Conservation (phyloP, 257 asterid species). For the Anisodus tanguticus region DNA sequence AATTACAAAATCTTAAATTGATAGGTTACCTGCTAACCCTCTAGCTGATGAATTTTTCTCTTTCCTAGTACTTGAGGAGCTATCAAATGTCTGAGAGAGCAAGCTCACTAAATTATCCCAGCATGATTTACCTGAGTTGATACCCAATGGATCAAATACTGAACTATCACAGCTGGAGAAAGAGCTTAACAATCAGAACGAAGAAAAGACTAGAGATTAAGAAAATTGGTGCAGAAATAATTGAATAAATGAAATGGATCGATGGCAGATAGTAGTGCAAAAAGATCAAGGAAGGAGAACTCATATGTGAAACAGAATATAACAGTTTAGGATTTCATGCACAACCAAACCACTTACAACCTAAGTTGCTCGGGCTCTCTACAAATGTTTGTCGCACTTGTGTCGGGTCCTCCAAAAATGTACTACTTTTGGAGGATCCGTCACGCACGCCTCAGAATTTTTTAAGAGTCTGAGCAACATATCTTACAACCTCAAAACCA, state of each 20-base stretch:
- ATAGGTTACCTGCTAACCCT: constrained; percentile 84
- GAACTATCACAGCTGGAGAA: constrained; percentile 56
- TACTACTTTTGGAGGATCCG: no score
- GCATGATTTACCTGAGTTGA: constrained; percentile 57
- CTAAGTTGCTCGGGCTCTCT: no score
- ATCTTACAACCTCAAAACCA: neutral
- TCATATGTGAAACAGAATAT: neutral
- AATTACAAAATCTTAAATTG: constrained; percentile 12
- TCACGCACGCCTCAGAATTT: no score
- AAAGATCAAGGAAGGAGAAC: constrained; percentile 2
- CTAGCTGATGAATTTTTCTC: constrained; percentile 69
- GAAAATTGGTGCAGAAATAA: neutral
- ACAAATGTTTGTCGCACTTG: no score
- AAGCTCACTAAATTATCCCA: constrained; percentile 53
- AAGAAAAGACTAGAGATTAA: neutral
- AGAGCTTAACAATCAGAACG: constrained; percentile 29
- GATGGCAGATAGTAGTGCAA: neutral
- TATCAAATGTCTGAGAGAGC: constrained; percentile 59
- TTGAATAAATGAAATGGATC: neutral
- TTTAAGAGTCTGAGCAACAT: no score
- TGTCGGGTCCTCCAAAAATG: no score
- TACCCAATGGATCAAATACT: constrained; percentile 78
- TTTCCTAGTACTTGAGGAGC: constrained; percentile 72
- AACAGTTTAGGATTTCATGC: neutral
- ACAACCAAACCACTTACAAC: neutral